phyloP scores from a whole-genome alignment of 139 green algal species.

The Limnomonas spitsbergensis region DNA sequence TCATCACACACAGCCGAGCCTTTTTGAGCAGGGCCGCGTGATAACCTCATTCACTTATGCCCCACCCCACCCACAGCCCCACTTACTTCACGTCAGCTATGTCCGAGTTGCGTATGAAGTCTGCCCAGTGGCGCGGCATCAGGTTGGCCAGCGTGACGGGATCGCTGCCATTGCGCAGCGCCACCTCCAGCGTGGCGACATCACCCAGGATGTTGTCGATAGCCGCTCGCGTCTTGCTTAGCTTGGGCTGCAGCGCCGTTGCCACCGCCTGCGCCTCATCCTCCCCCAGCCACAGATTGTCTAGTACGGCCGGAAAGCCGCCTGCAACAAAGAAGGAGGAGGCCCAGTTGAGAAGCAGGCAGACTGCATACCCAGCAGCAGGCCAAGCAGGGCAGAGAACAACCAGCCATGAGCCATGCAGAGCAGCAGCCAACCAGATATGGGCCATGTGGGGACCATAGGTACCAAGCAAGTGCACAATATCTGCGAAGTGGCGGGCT shows the following conservation, averaged over 20 bases:
- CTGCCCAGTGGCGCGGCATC: slow-evolving; percentile 78
- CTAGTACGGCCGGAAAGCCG: slow-evolving; percentile 55
- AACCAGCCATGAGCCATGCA: too few relatives aligned
- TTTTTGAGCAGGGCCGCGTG: too few relatives aligned
- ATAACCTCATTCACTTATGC: too few relatives aligned
- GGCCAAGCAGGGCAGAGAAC: too few relatives aligned
- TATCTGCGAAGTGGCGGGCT: too few relatives aligned
- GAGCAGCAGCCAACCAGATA: neutral
- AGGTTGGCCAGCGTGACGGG: slow-evolving; percentile 73
- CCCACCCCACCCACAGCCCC: too few relatives aligned
- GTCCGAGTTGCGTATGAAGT: slow-evolving; percentile 78
- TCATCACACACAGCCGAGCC: too few relatives aligned
- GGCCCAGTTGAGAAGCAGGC: too few relatives aligned
- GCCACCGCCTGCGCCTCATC: slow-evolving; percentile 72
- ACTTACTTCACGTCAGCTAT: slow-evolving; percentile 7
- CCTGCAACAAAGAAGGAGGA: too few relatives aligned
- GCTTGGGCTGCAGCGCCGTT: slow-evolving; percentile 71
- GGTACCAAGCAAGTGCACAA: too few relatives aligned
- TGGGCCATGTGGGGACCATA: neutral
- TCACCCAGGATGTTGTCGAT: slow-evolving; percentile 78
- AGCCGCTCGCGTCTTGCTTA: slow-evolving; percentile 60
- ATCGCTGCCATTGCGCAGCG: slow-evolving; percentile 51
- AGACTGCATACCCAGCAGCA: too few relatives aligned
- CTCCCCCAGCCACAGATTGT: slow-evolving; percentile 76
- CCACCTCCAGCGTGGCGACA: slow-evolving; percentile 53